Conservation (phyloP, 2,329 filamentous ascomycete genomes). For the Fusarium poae region DNA sequence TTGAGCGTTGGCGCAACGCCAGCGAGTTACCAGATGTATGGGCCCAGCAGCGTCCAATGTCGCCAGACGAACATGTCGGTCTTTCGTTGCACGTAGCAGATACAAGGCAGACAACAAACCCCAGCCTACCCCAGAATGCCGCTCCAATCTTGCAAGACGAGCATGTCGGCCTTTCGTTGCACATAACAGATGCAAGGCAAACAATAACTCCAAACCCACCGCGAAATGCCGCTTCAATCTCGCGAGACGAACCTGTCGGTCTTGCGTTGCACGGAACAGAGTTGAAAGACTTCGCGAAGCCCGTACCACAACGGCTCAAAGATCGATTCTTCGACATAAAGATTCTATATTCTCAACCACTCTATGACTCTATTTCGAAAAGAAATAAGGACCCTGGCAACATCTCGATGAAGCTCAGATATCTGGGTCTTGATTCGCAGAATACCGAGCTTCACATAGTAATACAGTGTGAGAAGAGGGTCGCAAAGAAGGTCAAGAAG, state of each 20-base stretch:
- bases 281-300: fast-evolving
- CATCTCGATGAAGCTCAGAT: neutral
- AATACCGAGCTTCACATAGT: neutral
- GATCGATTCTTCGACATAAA: constrained; percentile 5
- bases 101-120: no score
- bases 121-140: neutral
- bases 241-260: fast-evolving
- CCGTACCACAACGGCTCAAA: neutral
- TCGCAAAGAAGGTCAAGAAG: neutral
- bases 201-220: neutral
- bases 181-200: neutral
- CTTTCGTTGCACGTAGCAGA: no score
- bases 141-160: fast-evolving
- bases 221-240: fast-evolving
- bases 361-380: neutral
- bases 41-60: no score
- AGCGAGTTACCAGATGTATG: neutral
- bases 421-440: neutral
- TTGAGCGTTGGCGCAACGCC: fast-evolving
- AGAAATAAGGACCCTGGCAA: neutral
- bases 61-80: no score
- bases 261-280: neutral
- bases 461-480: neutral
- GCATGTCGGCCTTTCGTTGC: fast-evolving
- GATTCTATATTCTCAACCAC: neutral